phyloP scores from a whole-genome alignment of 2,329 filamentous ascomycete species.

The Fusarium hainanense region DNA sequence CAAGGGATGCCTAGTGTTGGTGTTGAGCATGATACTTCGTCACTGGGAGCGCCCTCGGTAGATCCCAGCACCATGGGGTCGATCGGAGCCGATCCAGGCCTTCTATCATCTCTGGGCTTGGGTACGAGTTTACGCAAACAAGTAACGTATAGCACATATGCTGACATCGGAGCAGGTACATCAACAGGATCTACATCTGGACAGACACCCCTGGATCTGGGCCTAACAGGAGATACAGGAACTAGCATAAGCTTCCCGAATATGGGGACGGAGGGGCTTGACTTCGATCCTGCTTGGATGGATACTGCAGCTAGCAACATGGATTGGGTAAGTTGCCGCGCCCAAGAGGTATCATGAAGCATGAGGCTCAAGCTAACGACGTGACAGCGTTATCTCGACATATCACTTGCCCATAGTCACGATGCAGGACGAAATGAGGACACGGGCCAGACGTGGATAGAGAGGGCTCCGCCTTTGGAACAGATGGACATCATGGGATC shows the following conservation, averaged over 20 bases:
- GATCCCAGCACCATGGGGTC: conserved; percentile 38
- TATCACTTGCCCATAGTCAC: conserved; percentile 49
- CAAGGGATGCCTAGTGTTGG: conserved; percentile 4
- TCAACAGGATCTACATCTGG: conserved; percentile 34
- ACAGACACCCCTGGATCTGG: conserved; percentile 37
- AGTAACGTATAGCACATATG: conserved; percentile 11
- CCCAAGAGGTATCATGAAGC: background rate
- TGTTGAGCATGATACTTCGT: conserved; percentile 26
- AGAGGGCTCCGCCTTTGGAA: conserved; percentile 43
- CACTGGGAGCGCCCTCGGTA: conserved; percentile 33
- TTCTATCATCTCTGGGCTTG: conserved; percentile 39
- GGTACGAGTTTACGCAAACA: conserved; percentile 29
- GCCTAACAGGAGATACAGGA: conserved; percentile 30
- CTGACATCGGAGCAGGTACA: conserved; percentile 34
- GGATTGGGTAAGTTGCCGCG: conserved; percentile 52
- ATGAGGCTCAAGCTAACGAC: conserved; percentile 17
- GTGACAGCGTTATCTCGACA: conserved; percentile 49
- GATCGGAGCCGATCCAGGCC: conserved; percentile 33
- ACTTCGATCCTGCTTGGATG: conserved; percentile 54
- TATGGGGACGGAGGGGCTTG: conserved; percentile 38
- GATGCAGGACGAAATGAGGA: conserved; percentile 44
- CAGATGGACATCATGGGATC: conserved; percentile 44
- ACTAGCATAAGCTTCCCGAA: conserved; percentile 39
- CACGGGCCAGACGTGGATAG: conserved; percentile 47
- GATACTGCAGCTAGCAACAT: conserved; percentile 47